A percentile compares a stretch with the other conserved stretches of the same genome.
Evolutionary conservation across 2,329 filamentous ascomycete species (phyloP).

Genomic region (Alternaria arborescens): DNA sequence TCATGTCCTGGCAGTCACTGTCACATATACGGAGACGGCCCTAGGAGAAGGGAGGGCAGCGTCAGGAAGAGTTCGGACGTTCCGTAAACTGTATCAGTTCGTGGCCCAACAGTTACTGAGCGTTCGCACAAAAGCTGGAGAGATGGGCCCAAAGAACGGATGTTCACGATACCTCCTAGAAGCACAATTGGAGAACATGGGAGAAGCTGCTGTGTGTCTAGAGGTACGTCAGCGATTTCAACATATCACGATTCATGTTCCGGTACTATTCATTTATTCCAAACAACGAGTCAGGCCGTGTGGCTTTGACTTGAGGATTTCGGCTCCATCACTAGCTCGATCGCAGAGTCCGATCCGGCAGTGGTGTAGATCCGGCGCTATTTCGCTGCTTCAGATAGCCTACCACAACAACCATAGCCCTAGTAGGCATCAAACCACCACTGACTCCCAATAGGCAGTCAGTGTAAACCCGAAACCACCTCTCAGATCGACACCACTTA

Average conservation of each 20-base stretch:
- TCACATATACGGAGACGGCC: constrained; percentile 91
- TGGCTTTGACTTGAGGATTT: constrained; percentile 11
- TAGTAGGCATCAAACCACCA: constrained; percentile 11
- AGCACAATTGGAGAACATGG: constrained; percentile 94
- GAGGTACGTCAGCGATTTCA: constrained; percentile 60
- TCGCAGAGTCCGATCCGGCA: constrained; percentile 22
- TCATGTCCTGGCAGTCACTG: constrained; percentile 90
- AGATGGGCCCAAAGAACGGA: constrained; percentile 59
- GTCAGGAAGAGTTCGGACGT: constrained; percentile 76
- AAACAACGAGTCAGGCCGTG: constrained; percentile 14
- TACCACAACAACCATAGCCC: constrained; percentile 16
- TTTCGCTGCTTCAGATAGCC: constrained; percentile 14
- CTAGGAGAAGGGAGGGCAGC: constrained; percentile 59
- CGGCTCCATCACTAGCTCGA: constrained; percentile 17
- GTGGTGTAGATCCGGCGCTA: constrained; percentile 22
- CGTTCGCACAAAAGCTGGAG: constrained; percentile 86
- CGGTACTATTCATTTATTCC: constrained; percentile 25
- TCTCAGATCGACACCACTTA: constrained; percentile 64
- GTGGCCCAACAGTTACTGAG: constrained; percentile 89
- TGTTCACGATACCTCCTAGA: constrained; percentile 76
- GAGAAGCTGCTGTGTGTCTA: constrained; percentile 81
- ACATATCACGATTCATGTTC: constrained; percentile 10
- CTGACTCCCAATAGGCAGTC: constrained; percentile 44
- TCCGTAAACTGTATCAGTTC: constrained; percentile 96
- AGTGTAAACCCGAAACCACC: constrained; percentile 60